These are phyloP conservation scores for Sparassis latifolia DNA, from an alignment of 1,284 basidiomycete genomes.

Conservation along the genomic window DNA sequence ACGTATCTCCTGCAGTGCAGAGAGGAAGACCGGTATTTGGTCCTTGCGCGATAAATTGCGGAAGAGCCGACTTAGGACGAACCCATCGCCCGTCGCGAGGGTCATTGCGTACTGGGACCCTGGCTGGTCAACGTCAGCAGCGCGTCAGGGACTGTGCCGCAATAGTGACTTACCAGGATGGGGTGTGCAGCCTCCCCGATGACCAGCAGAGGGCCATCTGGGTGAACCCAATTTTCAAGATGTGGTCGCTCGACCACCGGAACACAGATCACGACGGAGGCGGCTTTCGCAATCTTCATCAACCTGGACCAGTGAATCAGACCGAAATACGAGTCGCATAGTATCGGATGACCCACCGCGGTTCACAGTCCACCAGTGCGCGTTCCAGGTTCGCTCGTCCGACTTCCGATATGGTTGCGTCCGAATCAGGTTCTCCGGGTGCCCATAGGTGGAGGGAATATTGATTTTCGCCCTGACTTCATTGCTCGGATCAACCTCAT, in stretches of 20 bases:
- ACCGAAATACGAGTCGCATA: too few species aligned
- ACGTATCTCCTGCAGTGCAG: slow-evolving; percentile 44
- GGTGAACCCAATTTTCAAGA: slow-evolving; percentile 24
- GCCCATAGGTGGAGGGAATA: slow-evolving; percentile 1
- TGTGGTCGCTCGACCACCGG: slow-evolving; percentile 12
- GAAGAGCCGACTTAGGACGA: slow-evolving; percentile 51
- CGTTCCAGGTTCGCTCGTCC: neutral
- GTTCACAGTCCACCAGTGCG: slow-evolving; percentile 8
- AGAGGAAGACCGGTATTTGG: slow-evolving; percentile 45
- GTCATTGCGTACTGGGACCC: slow-evolving; percentile 45
- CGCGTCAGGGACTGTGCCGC: neutral
- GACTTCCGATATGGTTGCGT: neutral
- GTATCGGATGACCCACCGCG: slow-evolving; percentile 4
- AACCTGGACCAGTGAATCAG: slow-evolving; percentile 5
- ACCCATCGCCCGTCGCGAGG: slow-evolving; percentile 51
- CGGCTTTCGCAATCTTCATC: slow-evolving; percentile 10
- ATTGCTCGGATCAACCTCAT: neutral
- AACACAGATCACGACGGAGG: slow-evolving; percentile 3
- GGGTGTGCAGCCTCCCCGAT: slow-evolving; percentile 42
- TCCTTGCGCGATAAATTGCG: slow-evolving; percentile 41
- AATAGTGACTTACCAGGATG: slow-evolving; percentile 34
- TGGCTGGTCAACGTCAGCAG: slow-evolving; percentile 27
- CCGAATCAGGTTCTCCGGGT: neutral
- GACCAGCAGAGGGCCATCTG: slow-evolving; percentile 14
- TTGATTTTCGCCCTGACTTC: neutral